Evolutionary conservation across 306 rosid species (phyloP), one percentile per base, ranked within the genome.

Genomic region (Calophaca sinica): DNA sequence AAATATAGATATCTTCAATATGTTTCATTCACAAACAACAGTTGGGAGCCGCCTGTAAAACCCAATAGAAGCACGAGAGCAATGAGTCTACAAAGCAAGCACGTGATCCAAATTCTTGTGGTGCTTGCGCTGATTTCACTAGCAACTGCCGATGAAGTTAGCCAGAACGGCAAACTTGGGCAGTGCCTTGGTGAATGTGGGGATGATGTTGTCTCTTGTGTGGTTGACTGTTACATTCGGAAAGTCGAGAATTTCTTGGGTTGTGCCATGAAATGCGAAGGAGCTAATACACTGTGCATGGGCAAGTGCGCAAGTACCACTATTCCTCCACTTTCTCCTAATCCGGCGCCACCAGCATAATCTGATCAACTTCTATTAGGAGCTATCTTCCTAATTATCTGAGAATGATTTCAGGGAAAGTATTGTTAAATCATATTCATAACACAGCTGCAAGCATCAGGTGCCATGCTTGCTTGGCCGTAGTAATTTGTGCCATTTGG

Each of bases 121-220:
- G 50, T 74, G 52, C 60, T 80, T 42, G n/a, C 74, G 70, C 28
- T 80, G 48, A 61, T 74, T 39, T 39, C 62, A 20, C 31, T 59
- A 15, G 65, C 75, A 67, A 33, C 48, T 67, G 76, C 70, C 38
- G 9, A 55, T 9, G 83, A 29, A 11, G 55, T 28, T 33, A 2
- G 2, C 44, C 50, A 11, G 10, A 41, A 53, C 41, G 46, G 3
- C 38, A 13, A 75, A 4, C 8, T 54, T 4, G 81, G 61, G 8
- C 44, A 57, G 13, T 77, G 81, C 68, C 69, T 68, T 58, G 62
- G 44, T 12, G 10, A 58, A 57, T 68, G 70, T 45, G 81, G 69
- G 41, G 54, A 57, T 13, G 38, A 49, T 67, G 29, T 77, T 46
- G 1, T 79, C 52, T 51, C 67, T 33, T 51, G 50, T 36, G 38